These are phyloP conservation scores for Suillus subalutaceus DNA, from an alignment of 768 basidiomycete species.

Conservation along the genomic window DNA sequence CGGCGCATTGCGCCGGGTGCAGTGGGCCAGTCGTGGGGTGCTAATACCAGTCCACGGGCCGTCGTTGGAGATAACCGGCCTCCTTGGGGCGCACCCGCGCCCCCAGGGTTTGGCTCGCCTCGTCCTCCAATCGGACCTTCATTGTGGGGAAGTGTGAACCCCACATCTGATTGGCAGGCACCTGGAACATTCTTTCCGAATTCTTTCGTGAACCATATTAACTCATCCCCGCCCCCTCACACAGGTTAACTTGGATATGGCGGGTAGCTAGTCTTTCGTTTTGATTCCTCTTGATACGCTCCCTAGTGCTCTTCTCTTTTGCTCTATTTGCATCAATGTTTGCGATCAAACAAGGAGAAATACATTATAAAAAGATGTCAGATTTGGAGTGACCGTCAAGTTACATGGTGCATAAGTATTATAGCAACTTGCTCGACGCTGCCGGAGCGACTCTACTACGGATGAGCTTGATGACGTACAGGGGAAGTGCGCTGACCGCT, in stretches of 20 bases:
- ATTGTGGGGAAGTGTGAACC: constrained; percentile 46
- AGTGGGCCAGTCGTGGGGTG: constrained; percentile 54
- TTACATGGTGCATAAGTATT: constrained; percentile 26
- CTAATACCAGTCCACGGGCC: constrained; percentile 47
- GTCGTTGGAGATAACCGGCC: constrained; percentile 41
- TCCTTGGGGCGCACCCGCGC: constrained; percentile 49
- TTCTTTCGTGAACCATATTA: constrained; percentile 49
- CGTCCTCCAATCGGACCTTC: constrained; percentile 39
- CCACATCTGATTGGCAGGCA: constrained; percentile 54
- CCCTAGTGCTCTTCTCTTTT: constrained; percentile 16
- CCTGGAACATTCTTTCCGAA: constrained; percentile 48
- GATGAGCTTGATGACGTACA: constrained; percentile 89
- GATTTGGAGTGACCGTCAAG: constrained; percentile 12
- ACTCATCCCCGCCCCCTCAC: constrained; percentile 52
- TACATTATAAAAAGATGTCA: constrained; percentile 43
- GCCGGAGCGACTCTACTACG: constrained; percentile 88
- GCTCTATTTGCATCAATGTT: constrained; percentile 31
- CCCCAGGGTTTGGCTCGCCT: constrained; percentile 39
- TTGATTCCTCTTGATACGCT: constrained; percentile 19
- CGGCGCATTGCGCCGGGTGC: constrained; percentile 43
- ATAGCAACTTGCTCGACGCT: constrained; percentile 88
- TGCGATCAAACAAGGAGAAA: constrained; percentile 34
- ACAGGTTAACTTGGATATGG: constrained; percentile 32
- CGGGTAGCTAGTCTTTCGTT: constrained; percentile 8
- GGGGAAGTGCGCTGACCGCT: constrained; percentile 87